Base-by-base conservation (phyloP, 2,329 filamentous ascomycete species). In the Sporothrix brasiliensis region DNA sequence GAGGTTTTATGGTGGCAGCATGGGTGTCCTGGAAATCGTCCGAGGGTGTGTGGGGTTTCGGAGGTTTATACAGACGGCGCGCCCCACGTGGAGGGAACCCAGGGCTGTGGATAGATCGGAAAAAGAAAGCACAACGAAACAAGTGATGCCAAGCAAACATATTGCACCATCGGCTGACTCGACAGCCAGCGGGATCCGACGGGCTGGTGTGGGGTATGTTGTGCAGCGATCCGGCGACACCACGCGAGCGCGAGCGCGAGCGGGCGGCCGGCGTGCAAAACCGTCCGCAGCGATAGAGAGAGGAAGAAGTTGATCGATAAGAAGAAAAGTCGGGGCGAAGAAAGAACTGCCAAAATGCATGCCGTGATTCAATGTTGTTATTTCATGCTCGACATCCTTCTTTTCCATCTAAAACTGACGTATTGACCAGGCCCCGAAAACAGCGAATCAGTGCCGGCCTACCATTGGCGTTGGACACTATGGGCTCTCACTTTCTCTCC, bases 401-500 rank as follows among this genome's bases (percentile, higher is more conserved):
- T 24, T 16, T 52, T 41, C 34, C 27, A 27, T 21, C 49, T 47
- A 39, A 39, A 39, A 58, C 30, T 56, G 30, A 58, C 41, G 21
- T 16, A 66, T 27, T 41, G n/a, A 34, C 41, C 24, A 24, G 7
- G 47, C 13, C 27, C n/a, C 30, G 10, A 19, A 19, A 34, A 27
- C n/a, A 24, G 58, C 58, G 39, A 44, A 61, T 61, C 39, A 24
- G 52, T 19, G 7, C 24, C 30, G 19, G n/a, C 30, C 10, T 44
- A 0, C 41, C 41, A 14, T 44, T 44, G 41, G 27, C 27, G 3
- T 30, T 30, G 27, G 2, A 66, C 41, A 70, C 27, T 1, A 70
- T 70, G 69, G 61, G 61, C 27, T 70, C 63, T 24, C 53, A 44
- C 5, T 5, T 21, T n/a, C 49, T 67, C 69, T 49, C 30, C 50